A percentile compares a stretch with the other conserved stretches of the same genome.
phyloP scores from a whole-genome alignment of 1,284 basidiomycete species.

The Megacollybia platyphylla region DNA sequence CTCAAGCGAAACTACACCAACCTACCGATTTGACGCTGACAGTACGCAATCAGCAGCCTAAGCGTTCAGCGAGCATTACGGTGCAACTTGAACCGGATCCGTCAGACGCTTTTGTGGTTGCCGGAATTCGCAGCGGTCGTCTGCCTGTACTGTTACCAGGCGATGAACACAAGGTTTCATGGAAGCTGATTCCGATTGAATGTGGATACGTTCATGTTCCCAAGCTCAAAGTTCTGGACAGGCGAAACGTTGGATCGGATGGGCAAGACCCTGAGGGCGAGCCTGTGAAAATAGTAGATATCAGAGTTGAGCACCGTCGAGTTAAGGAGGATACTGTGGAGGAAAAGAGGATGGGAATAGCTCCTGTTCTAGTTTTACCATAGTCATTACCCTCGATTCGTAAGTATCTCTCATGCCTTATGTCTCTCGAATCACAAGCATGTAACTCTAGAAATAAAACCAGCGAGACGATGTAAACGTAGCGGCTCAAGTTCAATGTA shows the following conservation, averaged over 20 bases:
- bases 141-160: slow-evolving; percentile 60
- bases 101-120: slow-evolving; percentile 54
- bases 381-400: neutral
- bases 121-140: slow-evolving; percentile 53
- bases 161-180: slow-evolving; percentile 46
- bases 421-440: too few relatives aligned
- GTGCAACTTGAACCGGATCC: slow-evolving; percentile 58
- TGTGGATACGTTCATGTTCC: slow-evolving; percentile 56
- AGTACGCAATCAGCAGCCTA: slow-evolving; percentile 52
- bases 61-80: slow-evolving; percentile 50
- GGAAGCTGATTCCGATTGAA: slow-evolving; percentile 60
- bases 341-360: slow-evolving; percentile 1
- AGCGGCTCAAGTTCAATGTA: too few relatives aligned
- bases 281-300: slow-evolving; percentile 37
- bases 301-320: slow-evolving; percentile 25
- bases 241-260: slow-evolving; percentile 21
- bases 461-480: too few relatives aligned
- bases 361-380: slow-evolving; percentile 6
- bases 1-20: slow-evolving; percentile 46
- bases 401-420: too few relatives aligned
- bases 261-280: slow-evolving; percentile 22
- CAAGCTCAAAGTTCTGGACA: slow-evolving; percentile 42
- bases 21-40: slow-evolving; percentile 43
- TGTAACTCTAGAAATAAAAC: too few relatives aligned
- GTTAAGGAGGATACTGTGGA: slow-evolving; percentile 6